Percentiles rank a stretch among this genome's conserved stretches.
Evolutionary conservation across 371 early-diverging fungal genomes (phyloP).

Genomic region (Batrachochytrium dendrobatidis): DNA sequence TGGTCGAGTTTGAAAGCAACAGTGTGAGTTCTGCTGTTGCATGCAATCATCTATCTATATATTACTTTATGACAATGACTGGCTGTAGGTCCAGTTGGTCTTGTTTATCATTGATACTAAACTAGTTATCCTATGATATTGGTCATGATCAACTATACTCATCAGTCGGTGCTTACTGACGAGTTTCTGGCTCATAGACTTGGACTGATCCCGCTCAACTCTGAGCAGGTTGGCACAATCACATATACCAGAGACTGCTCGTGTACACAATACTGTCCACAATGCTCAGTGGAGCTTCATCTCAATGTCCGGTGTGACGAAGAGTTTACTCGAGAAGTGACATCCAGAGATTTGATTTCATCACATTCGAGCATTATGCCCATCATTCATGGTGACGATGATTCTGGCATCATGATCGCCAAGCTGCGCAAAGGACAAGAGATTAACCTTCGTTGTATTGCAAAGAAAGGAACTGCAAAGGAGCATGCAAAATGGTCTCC

Average conservation of each 20-base stretch:
- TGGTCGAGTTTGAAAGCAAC: slow-evolving; percentile 94
- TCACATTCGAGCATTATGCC: slow-evolving; percentile 73
- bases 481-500: slow-evolving; percentile 99
- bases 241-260: slow-evolving; percentile 89
- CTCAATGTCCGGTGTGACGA: slow-evolving; percentile 79
- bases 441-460: slow-evolving; percentile 58
- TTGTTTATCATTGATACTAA: not conserved
- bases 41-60: not conserved
- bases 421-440: slow-evolving; percentile 92
- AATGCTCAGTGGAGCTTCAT: slow-evolving; percentile 85
- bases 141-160: not conserved
- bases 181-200: slow-evolving; percentile 98
- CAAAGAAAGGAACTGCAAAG: slow-evolving; percentile 86
- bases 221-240: slow-evolving; percentile 63
- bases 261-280: slow-evolving; percentile 79
- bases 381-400: slow-evolving; percentile 60
- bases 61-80: not conserved
- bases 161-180: slow-evolving; percentile 84
- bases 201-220: slow-evolving; percentile 92
- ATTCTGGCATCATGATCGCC: slow-evolving; percentile 78
- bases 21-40: slow-evolving; percentile 39
- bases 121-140: not conserved
- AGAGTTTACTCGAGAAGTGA: slow-evolving; percentile 68
- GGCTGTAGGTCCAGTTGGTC: not conserved
- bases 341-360: slow-evolving; percentile 73